Percentiles rank a stretch among this genome's conserved stretches.
Conservation (phyloP, 2,329 filamentous ascomycete genomes). For the Exophiala alcalophila region DNA sequence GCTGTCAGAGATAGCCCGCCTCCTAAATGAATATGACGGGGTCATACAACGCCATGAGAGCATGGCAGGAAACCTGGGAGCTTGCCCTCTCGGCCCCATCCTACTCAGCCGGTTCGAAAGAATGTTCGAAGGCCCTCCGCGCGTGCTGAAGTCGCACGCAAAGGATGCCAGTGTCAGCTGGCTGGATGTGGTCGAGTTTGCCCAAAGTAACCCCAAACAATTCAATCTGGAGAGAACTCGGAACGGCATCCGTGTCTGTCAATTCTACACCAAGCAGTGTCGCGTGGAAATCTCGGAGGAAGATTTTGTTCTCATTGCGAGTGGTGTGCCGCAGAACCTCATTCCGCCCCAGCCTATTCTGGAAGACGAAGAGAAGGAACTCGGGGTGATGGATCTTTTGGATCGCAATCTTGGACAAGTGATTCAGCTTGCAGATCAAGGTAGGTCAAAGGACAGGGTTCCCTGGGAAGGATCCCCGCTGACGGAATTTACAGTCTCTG, state of each 20-base stretch:
- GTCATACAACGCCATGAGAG: conserved; percentile 83
- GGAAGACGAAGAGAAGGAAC: conserved; percentile 81
- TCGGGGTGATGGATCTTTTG: conserved; percentile 78
- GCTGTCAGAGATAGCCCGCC: conserved; percentile 67
- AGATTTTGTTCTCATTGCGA: conserved; percentile 79
- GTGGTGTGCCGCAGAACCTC: conserved; percentile 76
- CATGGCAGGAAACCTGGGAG: conserved; percentile 79
- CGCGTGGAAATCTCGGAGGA: conserved; percentile 84
- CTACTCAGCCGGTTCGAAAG: conserved; percentile 82
- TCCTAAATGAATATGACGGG: conserved; percentile 79
- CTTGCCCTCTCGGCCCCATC: conserved; percentile 76
- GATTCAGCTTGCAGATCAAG: conserved; percentile 77
- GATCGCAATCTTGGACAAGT: conserved; percentile 74
- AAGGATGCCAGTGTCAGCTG: conserved; percentile 67
- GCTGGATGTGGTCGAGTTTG: conserved; percentile 83
- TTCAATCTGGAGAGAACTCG: conserved; percentile 69
- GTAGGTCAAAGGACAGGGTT: no score
- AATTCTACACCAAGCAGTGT: conserved; percentile 76
- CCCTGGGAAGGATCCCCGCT: no score
- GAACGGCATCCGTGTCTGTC: conserved; percentile 69
- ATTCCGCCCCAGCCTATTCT: conserved; percentile 77
- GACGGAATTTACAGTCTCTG: no score
- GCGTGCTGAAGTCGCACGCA: conserved; percentile 60
- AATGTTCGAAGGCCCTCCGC: conserved; percentile 78
- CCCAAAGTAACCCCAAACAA: conserved; percentile 73